A percentile compares a stretch with the other conserved stretches of the same genome.
These are phyloP conservation scores for Acanthamoeba triangularis DNA, from an alignment of 208 protist genomes.

Conservation along the genomic window DNA sequence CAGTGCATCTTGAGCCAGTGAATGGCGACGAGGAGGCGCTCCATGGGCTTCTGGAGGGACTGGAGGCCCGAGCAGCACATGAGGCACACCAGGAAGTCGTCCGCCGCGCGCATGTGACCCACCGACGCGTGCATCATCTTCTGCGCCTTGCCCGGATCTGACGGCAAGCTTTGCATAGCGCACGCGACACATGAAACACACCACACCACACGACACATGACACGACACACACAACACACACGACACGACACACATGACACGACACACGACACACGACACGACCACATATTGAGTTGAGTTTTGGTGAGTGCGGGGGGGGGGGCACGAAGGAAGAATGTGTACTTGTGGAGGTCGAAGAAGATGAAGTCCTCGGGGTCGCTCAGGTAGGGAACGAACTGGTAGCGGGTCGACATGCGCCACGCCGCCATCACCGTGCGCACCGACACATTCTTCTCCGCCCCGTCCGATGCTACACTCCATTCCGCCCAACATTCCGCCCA, in stretches of 20 bases:
- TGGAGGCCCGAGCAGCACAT: constrained; percentile 51
- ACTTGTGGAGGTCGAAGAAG: constrained; percentile 56
- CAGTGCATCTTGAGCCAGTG: constrained; percentile 62
- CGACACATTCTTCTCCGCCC: background rate
- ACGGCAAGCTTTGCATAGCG: background rate
- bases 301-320: background rate
- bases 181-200: no score
- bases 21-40: constrained; percentile 21
- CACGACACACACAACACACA: no score
- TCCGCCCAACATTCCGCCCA: background rate
- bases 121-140: constrained; percentile 49
- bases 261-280: background rate
- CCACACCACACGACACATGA: no score
- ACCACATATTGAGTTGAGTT: no score
- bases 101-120: constrained; percentile 16
- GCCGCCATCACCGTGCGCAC: constrained; percentile 52
- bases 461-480: background rate
- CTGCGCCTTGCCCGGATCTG: constrained; percentile 20
- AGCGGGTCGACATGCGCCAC: constrained; percentile 57
- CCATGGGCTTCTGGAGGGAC: constrained; percentile 31
- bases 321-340: background rate
- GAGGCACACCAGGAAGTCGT: constrained; percentile 49
- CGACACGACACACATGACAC: background rate
- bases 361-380: constrained; percentile 40
- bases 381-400: constrained; percentile 48